Evolutionary conservation across 306 rosid genomes (phyloP).

Genomic region (Ormosia semicastrata): DNA sequence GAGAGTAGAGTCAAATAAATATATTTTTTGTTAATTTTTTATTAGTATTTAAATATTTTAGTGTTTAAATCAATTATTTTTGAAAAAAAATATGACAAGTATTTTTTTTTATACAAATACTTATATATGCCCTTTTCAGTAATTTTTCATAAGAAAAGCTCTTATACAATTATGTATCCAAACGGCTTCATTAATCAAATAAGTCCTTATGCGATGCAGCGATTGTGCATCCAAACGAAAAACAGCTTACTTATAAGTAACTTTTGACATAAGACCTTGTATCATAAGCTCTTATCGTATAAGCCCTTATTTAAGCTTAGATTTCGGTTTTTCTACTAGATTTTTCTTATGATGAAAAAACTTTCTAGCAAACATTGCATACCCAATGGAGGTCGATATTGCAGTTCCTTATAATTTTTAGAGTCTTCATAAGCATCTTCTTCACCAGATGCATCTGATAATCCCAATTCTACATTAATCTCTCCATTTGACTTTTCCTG

Average conservation of each 20-base stretch:
- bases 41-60: no score
- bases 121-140: no score
- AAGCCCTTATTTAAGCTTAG: not conserved
- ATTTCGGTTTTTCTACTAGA: not conserved
- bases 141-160: no score
- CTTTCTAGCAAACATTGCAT: constrained; percentile 25
- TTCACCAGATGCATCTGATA: constrained; percentile 94
- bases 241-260: not conserved
- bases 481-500: constrained; percentile 98
- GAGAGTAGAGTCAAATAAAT: no score
- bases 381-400: constrained; percentile 54
- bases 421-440: constrained; percentile 67
- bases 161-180: no score
- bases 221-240: not conserved
- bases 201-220: no score
- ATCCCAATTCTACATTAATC: constrained; percentile 86
- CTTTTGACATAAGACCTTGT: not conserved
- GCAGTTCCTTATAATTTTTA: constrained; percentile 62
- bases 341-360: not conserved
- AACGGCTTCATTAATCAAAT: no score
- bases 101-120: no score
- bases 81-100: no score
- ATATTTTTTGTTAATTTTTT: no score
- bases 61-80: no score
- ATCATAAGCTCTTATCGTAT: no score